Conservation (phyloP, 495 filamentous ascomycete genomes). For the Xylaria curta region DNA sequence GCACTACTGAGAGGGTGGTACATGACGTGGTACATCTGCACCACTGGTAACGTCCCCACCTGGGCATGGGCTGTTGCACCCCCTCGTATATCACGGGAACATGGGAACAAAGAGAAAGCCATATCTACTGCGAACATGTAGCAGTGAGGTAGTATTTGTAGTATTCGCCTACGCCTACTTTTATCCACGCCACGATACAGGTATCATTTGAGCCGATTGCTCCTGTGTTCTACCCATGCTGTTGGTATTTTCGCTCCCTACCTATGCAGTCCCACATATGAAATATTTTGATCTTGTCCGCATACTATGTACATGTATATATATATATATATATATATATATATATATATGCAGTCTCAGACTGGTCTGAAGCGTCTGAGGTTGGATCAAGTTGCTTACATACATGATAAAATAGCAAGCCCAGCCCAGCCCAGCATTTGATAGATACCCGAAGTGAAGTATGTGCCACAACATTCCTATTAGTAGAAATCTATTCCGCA, state of each 20-base stretch:
- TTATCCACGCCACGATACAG: background rate
- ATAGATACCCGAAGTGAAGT: background rate
- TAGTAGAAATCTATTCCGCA: background rate
- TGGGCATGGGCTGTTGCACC: background rate
- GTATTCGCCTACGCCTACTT: constrained; percentile 6
- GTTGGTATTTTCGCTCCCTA: background rate
- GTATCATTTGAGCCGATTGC: background rate
- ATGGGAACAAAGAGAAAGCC: constrained; percentile 7
- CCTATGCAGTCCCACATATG: background rate
- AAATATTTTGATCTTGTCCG: background rate
- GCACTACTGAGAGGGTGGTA: background rate
- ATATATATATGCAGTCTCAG: background rate
- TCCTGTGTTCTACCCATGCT: background rate
- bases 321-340: no score
- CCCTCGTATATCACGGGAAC: constrained; percentile 8
- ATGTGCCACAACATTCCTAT: background rate
- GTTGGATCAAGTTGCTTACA: background rate
- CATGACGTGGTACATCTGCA: background rate
- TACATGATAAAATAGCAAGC: no score
- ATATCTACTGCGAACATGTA: background rate
- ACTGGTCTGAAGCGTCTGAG: background rate
- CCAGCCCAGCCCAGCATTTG: no score
- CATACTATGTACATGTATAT: background rate
- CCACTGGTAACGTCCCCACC: background rate
- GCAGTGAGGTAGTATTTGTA: constrained; percentile 3